phyloP scores from a whole-genome alignment of 371 early-diverging fungal species.

The Lichtheimia hyalospora region DNA sequence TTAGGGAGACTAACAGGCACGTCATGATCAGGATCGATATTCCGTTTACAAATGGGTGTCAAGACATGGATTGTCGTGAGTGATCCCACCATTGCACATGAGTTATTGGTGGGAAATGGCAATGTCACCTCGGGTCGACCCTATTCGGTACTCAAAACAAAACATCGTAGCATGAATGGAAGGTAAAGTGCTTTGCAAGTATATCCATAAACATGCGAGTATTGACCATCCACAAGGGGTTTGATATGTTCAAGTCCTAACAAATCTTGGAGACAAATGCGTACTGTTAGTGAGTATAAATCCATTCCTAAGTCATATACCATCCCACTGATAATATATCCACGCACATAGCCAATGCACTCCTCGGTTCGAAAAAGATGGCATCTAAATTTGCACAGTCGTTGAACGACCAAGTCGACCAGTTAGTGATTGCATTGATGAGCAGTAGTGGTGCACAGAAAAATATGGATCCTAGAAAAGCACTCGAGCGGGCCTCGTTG shows the following conservation, averaged over 20 bases:
- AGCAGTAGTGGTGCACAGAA: neutral
- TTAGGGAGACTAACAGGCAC: too few relatives aligned
- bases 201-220: too few relatives aligned
- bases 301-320: too few relatives aligned
- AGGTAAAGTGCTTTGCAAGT: conserved; percentile 12
- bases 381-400: neutral
- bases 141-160: neutral
- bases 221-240: neutral
- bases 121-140: conserved; percentile 12
- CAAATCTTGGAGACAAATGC: conserved; percentile 10
- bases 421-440: neutral
- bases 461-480: conserved; percentile 6
- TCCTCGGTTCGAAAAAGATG: conserved; percentile 3
- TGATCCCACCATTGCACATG: conserved; percentile 24
- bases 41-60: conserved; percentile 20
- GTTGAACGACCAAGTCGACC: conserved; percentile 3
- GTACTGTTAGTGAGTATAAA: conserved; percentile 6
- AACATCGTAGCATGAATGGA: conserved; percentile 17
- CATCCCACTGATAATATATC: too few relatives aligned
- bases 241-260: conserved; percentile 3
- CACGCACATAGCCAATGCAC: neutral
- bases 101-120: conserved; percentile 12
- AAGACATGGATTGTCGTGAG: conserved; percentile 18
- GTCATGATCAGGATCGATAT: conserved; percentile 18
- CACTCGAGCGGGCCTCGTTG: conserved; percentile 4